phyloP scores from a whole-genome alignment of 805 yeast species.

The Zygosaccharomyces bisporus region DNA sequence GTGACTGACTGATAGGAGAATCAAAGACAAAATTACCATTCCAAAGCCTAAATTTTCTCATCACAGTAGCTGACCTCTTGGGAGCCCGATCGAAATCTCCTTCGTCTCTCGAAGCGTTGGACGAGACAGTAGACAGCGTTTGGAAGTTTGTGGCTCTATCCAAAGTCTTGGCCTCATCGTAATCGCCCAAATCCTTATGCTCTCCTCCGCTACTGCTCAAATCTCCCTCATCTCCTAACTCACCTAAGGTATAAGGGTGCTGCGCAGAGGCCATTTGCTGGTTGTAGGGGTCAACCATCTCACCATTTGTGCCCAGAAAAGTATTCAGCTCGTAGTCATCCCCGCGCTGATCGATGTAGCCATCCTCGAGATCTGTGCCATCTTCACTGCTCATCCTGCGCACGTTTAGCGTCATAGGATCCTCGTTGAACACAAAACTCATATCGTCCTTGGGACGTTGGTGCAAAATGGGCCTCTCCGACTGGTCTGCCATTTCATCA shows the following conservation, averaged over 20 bases:
- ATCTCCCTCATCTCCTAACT: constrained; percentile 14
- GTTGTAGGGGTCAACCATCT: constrained; percentile 36
- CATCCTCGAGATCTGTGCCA: constrained; percentile 26
- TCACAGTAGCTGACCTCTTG: constrained; percentile 26
- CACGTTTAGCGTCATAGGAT: constrained; percentile 11
- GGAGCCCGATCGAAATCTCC: constrained; percentile 9
- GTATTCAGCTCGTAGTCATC: constrained; percentile 37
- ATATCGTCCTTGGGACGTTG: constrained; percentile 11
- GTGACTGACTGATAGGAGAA: constrained; percentile 77
- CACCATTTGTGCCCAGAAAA: constrained; percentile 34
- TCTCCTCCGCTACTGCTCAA: constrained; percentile 14
- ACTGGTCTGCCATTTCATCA: constrained; percentile 20
- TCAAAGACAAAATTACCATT: constrained; percentile 82
- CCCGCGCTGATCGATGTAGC: constrained; percentile 34
- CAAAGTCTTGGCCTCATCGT: constrained; percentile 23
- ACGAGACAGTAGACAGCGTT: constrained; percentile 11
- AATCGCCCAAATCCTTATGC: constrained; percentile 29
- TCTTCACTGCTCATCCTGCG: constrained; percentile 15
- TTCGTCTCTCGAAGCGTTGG: constrained; percentile 14
- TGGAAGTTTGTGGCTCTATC: constrained; percentile 15
- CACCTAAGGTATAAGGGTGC: constrained; percentile 4
- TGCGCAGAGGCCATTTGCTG: constrained; percentile 2
- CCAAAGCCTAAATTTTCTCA: constrained; percentile 35
- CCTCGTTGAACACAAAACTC: constrained; percentile 10
- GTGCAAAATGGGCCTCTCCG: constrained; percentile 25